phyloP scores from a whole-genome alignment of 2,329 filamentous ascomycete genomes.

The Diaporthe caulivora region DNA sequence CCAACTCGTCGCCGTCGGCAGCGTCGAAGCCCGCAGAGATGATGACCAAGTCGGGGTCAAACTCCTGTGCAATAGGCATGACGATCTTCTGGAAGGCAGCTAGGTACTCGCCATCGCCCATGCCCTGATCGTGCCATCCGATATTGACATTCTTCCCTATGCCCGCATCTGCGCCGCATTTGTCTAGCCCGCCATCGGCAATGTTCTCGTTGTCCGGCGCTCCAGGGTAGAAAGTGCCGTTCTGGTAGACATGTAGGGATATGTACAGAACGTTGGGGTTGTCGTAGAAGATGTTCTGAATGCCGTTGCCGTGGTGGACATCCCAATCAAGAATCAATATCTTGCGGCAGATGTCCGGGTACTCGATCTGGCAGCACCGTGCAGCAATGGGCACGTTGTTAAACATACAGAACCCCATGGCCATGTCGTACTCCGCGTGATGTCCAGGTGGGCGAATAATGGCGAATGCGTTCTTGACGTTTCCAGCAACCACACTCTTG shows the following conservation, averaged over 20 bases:
- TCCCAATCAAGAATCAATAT: slow-evolving; percentile 95
- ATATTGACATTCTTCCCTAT: slow-evolving; percentile 76
- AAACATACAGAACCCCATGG: slow-evolving; percentile 97
- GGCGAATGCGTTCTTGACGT: slow-evolving; percentile 94
- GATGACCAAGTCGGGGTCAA: slow-evolving; percentile 93
- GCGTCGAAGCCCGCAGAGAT: slow-evolving; percentile 97
- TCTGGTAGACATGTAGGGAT: slow-evolving; percentile 89
- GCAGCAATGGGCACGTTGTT: slow-evolving; percentile 97
- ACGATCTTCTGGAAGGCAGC: slow-evolving; percentile 95
- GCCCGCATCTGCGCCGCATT: slow-evolving; percentile 67
- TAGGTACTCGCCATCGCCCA: slow-evolving; percentile 98
- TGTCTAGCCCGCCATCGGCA: slow-evolving; percentile 72
- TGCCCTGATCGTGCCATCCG: slow-evolving; percentile 77
- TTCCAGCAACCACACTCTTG: slow-evolving; percentile 85
- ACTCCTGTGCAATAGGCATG: slow-evolving; percentile 95
- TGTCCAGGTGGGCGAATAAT: slow-evolving; percentile 96
- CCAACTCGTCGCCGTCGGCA: slow-evolving; percentile 91
- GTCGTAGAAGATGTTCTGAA: slow-evolving; percentile 95
- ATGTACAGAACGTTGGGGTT: slow-evolving; percentile 97
- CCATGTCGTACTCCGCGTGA: slow-evolving; percentile 86
- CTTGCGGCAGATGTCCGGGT: slow-evolving; percentile 85
- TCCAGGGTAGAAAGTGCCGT: slow-evolving; percentile 88
- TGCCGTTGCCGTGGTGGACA: slow-evolving; percentile 86
- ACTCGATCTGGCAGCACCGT: slow-evolving; percentile 86
- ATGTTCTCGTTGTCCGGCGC: slow-evolving; percentile 67